Evolutionary conservation across 2,329 filamentous ascomycete genomes (phyloP).

Genomic region (Diplocarpon rosae): DNA sequence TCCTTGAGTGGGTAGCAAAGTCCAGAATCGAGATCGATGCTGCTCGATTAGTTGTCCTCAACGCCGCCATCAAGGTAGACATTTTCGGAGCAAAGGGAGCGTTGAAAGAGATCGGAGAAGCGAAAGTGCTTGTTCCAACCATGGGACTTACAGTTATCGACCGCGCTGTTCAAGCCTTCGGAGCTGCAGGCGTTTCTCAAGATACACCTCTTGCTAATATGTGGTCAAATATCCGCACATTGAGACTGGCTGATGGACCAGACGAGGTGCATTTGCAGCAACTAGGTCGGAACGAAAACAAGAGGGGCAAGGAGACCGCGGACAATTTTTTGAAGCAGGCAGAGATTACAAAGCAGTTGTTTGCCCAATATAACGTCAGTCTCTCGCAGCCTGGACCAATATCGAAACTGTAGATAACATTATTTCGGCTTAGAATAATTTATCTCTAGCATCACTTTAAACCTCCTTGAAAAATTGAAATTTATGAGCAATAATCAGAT

Average conservation of each 20-base stretch:
- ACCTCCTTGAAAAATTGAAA: background rate
- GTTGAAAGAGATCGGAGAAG: constrained; percentile 86
- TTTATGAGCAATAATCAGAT: background rate
- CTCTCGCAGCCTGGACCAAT: constrained; percentile 24
- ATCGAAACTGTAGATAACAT: constrained; percentile 25
- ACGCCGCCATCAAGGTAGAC: constrained; percentile 93
- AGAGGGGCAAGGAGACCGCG: constrained; percentile 48
- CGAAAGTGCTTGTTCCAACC: constrained; percentile 82
- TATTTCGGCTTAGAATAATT: constrained; percentile 1
- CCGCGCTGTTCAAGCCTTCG: constrained; percentile 85
- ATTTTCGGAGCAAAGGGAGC: constrained; percentile 78
- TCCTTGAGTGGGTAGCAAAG: constrained; percentile 88
- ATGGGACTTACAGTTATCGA: constrained; percentile 82
- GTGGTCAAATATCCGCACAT: constrained; percentile 71
- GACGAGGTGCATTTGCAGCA: constrained; percentile 90
- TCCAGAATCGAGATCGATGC: constrained; percentile 91
- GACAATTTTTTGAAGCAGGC: constrained; percentile 53
- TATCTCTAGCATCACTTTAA: background rate
- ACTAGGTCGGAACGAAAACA: constrained; percentile 72
- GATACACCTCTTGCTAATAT: constrained; percentile 83
- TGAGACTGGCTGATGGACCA: constrained; percentile 83
- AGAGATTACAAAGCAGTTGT: constrained; percentile 52
- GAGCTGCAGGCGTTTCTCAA: constrained; percentile 82
- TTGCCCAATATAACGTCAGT: constrained; percentile 45
- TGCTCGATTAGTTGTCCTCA: constrained; percentile 79